Percentiles rank a stretch among this genome's conserved stretches.
These are phyloP conservation scores for Xylaria sp. DNA, from an alignment of 2,329 filamentous ascomycete genomes.

Conservation along the genomic window DNA sequence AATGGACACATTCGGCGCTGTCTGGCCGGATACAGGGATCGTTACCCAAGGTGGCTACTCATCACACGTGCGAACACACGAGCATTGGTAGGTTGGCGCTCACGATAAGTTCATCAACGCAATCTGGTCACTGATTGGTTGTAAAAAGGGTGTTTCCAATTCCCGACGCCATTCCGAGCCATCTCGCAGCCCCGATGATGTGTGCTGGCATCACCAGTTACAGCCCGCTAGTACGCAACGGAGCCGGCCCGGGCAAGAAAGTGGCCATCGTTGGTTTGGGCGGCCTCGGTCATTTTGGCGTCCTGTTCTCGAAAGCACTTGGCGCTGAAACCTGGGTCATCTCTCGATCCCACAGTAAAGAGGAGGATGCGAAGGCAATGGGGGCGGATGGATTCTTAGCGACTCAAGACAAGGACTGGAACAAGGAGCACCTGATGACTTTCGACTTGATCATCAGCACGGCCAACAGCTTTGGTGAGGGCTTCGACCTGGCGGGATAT, in stretches of 20 bases:
- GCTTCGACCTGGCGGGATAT: conserved; percentile 77
- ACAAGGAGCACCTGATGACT: conserved; percentile 66
- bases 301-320: conserved; percentile 76
- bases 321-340: conserved; percentile 72
- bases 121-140: conserved; percentile 6
- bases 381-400: conserved; percentile 71
- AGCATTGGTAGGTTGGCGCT: conserved; percentile 68
- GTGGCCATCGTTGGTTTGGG: conserved; percentile 79
- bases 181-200: conserved; percentile 80
- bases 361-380: conserved; percentile 67
- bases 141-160: conserved; percentile 73
- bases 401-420: conserved; percentile 68
- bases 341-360: conserved; percentile 69
- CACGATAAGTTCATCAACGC: not conserved
- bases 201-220: conserved; percentile 87
- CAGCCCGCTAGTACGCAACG: conserved; percentile 80
- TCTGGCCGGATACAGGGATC: conserved; percentile 69
- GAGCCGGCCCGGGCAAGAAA: conserved; percentile 81
- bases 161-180: conserved; percentile 73
- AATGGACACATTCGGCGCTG: conserved; percentile 69
- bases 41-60: conserved; percentile 71
- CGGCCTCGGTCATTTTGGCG: conserved; percentile 76
- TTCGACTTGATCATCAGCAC: conserved; percentile 84
- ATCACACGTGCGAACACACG: conserved; percentile 76
- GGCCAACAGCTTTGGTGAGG: conserved; percentile 73